Conservation (phyloP, 768 basidiomycete genomes). For the Tulasnella sp. region DNA sequence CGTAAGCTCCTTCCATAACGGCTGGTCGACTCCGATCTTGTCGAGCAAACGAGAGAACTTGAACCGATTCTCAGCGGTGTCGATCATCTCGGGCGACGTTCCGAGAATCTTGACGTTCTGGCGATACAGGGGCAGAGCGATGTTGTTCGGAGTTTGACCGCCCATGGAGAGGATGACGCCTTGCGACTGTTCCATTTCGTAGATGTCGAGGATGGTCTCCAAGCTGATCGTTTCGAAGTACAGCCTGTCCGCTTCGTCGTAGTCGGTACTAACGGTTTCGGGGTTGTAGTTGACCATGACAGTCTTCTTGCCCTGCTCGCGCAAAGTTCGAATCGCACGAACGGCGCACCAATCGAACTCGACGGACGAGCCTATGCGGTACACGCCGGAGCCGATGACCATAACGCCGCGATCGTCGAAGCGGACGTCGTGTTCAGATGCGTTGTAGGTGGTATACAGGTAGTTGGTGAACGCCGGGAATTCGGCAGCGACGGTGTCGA, state of each 20-base stretch:
- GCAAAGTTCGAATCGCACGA: slow-evolving; percentile 88
- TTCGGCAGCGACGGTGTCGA: slow-evolving; percentile 97
- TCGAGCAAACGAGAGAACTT: slow-evolving; percentile 98
- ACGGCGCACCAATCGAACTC: slow-evolving; percentile 99
- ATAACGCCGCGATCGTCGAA: slow-evolving; percentile 92
- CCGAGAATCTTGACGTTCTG: slow-evolving; percentile 98
- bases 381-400: slow-evolving; percentile 96
- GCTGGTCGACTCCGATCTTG: slow-evolving; percentile 98
- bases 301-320: slow-evolving; percentile 87
- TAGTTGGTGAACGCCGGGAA: slow-evolving; percentile 99
- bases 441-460: slow-evolving; percentile 96
- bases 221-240: slow-evolving; percentile 99
- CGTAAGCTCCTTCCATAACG: slow-evolving; percentile 92
- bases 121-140: slow-evolving; percentile 87
- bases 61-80: slow-evolving; percentile 97
- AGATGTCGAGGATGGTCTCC: slow-evolving; percentile 94
- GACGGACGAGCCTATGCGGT: slow-evolving; percentile 97
- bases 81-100: slow-evolving; percentile 98
- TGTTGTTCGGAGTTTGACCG: slow-evolving; percentile 98
- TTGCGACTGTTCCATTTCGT: slow-evolving; percentile 76
- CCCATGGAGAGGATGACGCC: slow-evolving; percentile 98
- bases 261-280: slow-evolving; percentile 97
- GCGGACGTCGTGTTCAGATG: slow-evolving; percentile 79
- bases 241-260: slow-evolving; percentile 94
- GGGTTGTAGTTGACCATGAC: slow-evolving; percentile 99